phyloP scores from a whole-genome alignment of 2,329 filamentous ascomycete species.

The Pseudopithomyces chartarum region DNA sequence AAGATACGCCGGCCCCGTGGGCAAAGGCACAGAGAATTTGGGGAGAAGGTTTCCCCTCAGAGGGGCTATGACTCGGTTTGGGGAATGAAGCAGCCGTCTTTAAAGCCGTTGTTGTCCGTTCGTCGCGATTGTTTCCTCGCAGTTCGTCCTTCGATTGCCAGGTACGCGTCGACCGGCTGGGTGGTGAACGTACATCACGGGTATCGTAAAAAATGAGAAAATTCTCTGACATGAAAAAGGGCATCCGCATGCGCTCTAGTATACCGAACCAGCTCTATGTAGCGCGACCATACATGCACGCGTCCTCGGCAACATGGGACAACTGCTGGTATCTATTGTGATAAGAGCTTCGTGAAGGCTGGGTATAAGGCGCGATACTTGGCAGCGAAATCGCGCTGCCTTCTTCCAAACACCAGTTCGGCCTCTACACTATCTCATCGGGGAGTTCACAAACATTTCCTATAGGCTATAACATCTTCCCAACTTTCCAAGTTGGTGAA shows the following conservation, averaged over 20 bases:
- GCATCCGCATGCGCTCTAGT: not conserved
- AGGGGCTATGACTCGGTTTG: not conserved
- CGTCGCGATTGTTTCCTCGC: not conserved
- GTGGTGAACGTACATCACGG: too few relatives aligned
- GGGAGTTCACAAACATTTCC: not conserved
- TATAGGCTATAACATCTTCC: not conserved
- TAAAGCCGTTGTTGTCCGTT: not conserved
- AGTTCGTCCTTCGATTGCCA: not conserved
- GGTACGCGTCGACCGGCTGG: too few relatives aligned
- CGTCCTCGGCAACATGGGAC: constrained; percentile 1
- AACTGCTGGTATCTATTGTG: not conserved
- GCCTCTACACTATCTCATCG: not conserved
- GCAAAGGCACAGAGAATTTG: not conserved
- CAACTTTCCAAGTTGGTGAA: constrained; percentile 1
- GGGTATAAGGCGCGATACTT: not conserved
- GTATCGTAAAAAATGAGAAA: not conserved
- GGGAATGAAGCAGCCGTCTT: not conserved
- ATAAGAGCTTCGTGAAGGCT: not conserved
- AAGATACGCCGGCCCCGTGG: not conserved
- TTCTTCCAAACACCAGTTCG: constrained; percentile 1
- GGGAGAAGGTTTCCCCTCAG: not conserved
- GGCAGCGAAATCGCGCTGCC: not conserved
- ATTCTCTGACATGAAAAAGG: not conserved
- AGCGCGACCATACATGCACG: constrained; percentile 1
- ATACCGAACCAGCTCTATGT: not conserved